Conservation (phyloP, 176 grass and related monocot genomes). For the Oryza brachyantha region DNA sequence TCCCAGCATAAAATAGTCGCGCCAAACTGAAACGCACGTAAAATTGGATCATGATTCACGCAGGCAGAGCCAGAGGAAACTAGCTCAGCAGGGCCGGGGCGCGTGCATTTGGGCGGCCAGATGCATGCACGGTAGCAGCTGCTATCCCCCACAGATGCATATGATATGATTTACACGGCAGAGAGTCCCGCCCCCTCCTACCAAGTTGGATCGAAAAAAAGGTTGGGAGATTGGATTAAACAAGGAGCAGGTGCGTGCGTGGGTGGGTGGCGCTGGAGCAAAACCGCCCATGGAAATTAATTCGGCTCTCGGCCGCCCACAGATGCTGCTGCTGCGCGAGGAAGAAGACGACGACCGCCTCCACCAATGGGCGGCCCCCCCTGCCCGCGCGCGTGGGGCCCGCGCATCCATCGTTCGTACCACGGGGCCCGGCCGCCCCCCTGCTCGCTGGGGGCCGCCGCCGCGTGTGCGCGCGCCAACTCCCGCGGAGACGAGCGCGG, state of each 20-base stretch:
- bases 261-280: background rate
- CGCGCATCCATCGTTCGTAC: background rate
- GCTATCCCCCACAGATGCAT: background rate
- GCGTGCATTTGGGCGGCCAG: background rate
- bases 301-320: slow-evolving; percentile 16
- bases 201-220: slow-evolving; percentile 26
- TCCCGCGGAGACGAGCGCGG: background rate
- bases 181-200: slow-evolving; percentile 5
- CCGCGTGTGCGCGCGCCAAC: background rate
- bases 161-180: background rate
- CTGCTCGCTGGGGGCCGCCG: background rate
- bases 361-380: background rate
- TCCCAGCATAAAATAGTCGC: background rate
- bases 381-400: background rate
- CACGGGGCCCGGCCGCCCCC: background rate
- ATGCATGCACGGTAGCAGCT: background rate
- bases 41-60: background rate
- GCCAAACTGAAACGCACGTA: background rate
- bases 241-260: background rate
- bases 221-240: background rate
- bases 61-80: no score
- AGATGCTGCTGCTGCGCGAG: background rate
- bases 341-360: background rate
- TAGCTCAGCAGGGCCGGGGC: background rate
- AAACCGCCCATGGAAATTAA: slow-evolving; percentile 35